phyloP scores from a whole-genome alignment of 2,329 filamentous ascomycete genomes.

The Gaeumannomyces sp. region DNA sequence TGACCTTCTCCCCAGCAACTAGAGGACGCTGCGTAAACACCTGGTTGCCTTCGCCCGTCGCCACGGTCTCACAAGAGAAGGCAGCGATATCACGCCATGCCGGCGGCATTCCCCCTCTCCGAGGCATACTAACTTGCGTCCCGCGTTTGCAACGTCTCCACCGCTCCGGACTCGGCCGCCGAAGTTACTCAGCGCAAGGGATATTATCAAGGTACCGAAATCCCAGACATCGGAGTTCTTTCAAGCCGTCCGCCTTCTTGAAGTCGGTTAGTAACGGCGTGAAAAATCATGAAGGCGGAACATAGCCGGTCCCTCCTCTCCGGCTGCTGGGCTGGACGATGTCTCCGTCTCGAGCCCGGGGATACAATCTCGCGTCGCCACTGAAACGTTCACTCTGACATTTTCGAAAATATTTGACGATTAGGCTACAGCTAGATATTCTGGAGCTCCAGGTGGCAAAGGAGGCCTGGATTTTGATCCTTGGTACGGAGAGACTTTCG shows the following conservation, averaged over 20 bases:
- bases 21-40: no score
- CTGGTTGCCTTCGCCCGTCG: no score
- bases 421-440: not conserved
- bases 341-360: not conserved
- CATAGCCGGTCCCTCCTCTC: not conserved
- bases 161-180: not conserved
- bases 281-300: not conserved
- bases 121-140: not conserved
- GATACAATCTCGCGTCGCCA: not conserved
- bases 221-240: not conserved
- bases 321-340: no score
- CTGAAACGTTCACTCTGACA: not conserved
- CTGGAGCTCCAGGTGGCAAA: not conserved
- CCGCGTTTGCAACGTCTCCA: not conserved
- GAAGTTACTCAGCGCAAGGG: not conserved
- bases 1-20: no score
- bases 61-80: no score
- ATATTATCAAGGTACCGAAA: not conserved
- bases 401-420: not conserved
- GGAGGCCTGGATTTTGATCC: not conserved
- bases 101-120: no score
- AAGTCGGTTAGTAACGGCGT: no score
- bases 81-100: no score
- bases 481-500: not conserved
- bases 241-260: not conserved